Base-by-base conservation (phyloP, 2,329 filamentous ascomycete genomes). In the Nothophoma quercina region DNA sequence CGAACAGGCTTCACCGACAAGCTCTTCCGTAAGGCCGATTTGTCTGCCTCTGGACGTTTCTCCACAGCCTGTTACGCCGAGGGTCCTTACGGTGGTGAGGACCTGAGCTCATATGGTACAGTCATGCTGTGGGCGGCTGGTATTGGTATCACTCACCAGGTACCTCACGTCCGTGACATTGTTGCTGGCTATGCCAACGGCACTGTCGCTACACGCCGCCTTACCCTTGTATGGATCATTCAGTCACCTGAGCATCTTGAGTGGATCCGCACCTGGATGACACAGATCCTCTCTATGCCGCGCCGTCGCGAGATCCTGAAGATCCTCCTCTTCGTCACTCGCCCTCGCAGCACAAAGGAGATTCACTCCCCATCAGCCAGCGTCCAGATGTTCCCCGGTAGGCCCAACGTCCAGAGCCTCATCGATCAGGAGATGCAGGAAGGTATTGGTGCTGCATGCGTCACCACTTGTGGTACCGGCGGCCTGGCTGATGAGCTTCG, bases 181-280 rank as follows among this genome's bases (percentile, higher is more conserved):
- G 78, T 81, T 33, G 73, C 73, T 40, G 75, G 79, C 74, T 67
- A 85, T 79, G 80, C 81, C 79, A 76, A 90, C 85, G 88, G 63
- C 53, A 92, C 87, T 1, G 86, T 92, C 29, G 92, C 93, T 4
- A 91, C 91, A 3, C 88, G 92, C 43, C 86, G 88, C 32, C 78
- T 98, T 38, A 90, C 88, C 1, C 85, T 98, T 7, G 85, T 97
- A 55, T 98, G 95, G 95, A 88, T 96, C 68, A 89, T 98, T 59
- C 91, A 95, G 56, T 91, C 92, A 48, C 88, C 89, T 29, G 89
- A 96, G 67, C 88, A 93, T 50, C 83, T 98, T 7, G 91, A 96
- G 73, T 98, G 95, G 93, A 90, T 96, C 53, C 86, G 91, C 7
- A 90, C 91, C 5, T 98, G 90, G 88, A 92, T 93, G 89, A 91